Conservation (phyloP, 2,329 filamentous ascomycete species). For the Colletotrichum plurivorum region DNA sequence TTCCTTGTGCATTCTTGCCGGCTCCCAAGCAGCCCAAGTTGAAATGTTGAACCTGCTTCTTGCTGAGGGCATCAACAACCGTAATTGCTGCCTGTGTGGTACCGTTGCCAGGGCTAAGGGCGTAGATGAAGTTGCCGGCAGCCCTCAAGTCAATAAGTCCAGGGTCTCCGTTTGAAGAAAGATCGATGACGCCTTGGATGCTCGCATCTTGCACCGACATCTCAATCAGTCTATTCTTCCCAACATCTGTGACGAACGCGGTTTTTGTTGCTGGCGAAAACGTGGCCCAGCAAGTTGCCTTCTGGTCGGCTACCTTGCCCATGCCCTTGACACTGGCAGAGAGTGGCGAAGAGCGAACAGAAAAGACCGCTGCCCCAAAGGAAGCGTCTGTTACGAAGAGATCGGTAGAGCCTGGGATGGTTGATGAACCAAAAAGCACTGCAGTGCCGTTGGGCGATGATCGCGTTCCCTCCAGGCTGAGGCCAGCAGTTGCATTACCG, state of each 20-base stretch:
- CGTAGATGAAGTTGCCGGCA: constrained; percentile 70
- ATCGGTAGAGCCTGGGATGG: constrained; percentile 58
- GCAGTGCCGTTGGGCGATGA: constrained; percentile 68
- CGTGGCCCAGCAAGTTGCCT: constrained; percentile 71
- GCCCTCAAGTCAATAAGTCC: constrained; percentile 70
- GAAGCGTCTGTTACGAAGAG: constrained; percentile 71
- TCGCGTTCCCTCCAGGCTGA: constrained; percentile 45
- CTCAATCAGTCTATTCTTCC: constrained; percentile 67
- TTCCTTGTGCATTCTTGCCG: constrained; percentile 31
- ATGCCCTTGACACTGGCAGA: constrained; percentile 53
- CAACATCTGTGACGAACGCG: constrained; percentile 72
- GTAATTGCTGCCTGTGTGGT: constrained; percentile 52
- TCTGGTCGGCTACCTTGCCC: constrained; percentile 63
- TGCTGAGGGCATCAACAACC: constrained; percentile 51
- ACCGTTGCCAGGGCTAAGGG: constrained; percentile 67
- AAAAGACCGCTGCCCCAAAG: constrained; percentile 68
- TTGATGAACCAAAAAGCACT: constrained; percentile 68
- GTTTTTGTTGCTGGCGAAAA: constrained; percentile 62
- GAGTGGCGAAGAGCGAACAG: constrained; percentile 51
- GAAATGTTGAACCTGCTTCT: constrained; percentile 32
- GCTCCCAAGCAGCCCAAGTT: not conserved
- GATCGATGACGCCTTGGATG: constrained; percentile 59
- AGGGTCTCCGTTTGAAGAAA: constrained; percentile 60
- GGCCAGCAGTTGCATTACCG: constrained; percentile 12
- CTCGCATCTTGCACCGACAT: constrained; percentile 65